Conservation (phyloP, 352 stramenopile species). For the Phytophthora uliginosa region DNA sequence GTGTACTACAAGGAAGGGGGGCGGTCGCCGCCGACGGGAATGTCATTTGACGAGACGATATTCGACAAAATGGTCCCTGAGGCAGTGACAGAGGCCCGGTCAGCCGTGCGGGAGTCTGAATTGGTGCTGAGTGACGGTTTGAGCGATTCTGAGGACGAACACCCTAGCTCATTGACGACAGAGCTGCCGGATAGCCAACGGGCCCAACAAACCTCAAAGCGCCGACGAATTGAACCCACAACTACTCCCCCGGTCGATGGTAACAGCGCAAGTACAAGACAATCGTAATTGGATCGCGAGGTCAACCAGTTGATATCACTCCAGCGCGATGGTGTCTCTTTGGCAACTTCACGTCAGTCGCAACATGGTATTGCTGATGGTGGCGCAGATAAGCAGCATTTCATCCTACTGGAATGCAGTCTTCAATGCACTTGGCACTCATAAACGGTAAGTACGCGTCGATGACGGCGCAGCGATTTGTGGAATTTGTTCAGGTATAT, state of each 20-base stretch:
- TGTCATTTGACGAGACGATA: neutral
- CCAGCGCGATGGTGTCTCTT: too few species aligned
- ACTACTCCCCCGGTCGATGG: too few species aligned
- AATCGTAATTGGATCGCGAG: neutral
- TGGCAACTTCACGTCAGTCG: too few species aligned
- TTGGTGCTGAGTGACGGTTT: too few species aligned
- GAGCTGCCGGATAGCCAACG: too few species aligned
- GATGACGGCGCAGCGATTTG: conserved; percentile 11
- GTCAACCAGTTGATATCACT: neutral
- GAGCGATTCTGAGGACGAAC: too few species aligned
- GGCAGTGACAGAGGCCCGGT: too few species aligned
- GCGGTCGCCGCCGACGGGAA: neutral
- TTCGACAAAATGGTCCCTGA: neutral
- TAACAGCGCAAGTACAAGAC: too few species aligned
- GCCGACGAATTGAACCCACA: too few species aligned
- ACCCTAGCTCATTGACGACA: too few species aligned
- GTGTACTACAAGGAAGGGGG: neutral
- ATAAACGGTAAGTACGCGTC: conserved; percentile 17
- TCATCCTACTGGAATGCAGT: conserved; percentile 7
- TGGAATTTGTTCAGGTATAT: conserved; percentile 19
- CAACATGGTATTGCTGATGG: neutral
- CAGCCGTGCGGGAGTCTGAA: too few species aligned
- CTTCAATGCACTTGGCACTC: neutral
- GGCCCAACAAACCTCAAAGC: too few species aligned
- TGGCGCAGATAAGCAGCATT: neutral